Base-by-base conservation (phyloP, 202 grass and related monocot species). In the Sporobolus alterniflorus region DNA sequence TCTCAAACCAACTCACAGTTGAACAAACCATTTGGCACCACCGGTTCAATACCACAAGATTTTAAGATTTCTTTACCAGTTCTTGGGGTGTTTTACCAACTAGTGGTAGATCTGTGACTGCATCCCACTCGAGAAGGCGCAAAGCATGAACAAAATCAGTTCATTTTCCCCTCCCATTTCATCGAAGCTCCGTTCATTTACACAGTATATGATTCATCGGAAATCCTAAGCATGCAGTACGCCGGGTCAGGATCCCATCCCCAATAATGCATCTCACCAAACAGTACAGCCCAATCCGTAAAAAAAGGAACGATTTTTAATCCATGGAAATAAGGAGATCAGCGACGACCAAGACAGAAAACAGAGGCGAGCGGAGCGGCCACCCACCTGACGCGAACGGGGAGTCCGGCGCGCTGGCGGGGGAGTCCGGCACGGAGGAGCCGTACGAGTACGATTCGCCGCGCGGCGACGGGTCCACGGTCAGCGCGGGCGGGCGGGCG, bases 371-470 rank as follows among this genome's bases (percentile, higher is more conserved):
- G 22, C 64, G 22, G 14, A n/a, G 16, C 64, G 22, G 15, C 77
- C 20, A 39, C 77, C 15, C 44, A 68, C 78, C 87, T 87, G 88
- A 22, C 22, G 77, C 78, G 72, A 75, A 48, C 56, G 92, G 90
- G 5, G 90, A 97, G 39, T 85, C 81, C 41, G 81, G 85, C 41
- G 46, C 65, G 26, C 76, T 85, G 33, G 89, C 89, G 43, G 80
- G 94, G 16, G 90, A 93, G 21, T 85, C 76, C 60, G 93, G 88
- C 26, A 69, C 67, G 55, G 93, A 71, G 41, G 90, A 81, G 67
- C 71, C 47, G 49, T 42, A 69, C 2, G 73, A 64, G 49, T 42
- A 69, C 2, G 73, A 64, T 6, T 77, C 85, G 54, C 57, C 71
- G 65, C 44, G 44, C 34, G 84, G 32, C 50, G 84, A 79, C 22